Evolutionary conservation across 2,329 filamentous ascomycete species (phyloP).

Genomic region (Arthrobotrys pseudoclavata): DNA sequence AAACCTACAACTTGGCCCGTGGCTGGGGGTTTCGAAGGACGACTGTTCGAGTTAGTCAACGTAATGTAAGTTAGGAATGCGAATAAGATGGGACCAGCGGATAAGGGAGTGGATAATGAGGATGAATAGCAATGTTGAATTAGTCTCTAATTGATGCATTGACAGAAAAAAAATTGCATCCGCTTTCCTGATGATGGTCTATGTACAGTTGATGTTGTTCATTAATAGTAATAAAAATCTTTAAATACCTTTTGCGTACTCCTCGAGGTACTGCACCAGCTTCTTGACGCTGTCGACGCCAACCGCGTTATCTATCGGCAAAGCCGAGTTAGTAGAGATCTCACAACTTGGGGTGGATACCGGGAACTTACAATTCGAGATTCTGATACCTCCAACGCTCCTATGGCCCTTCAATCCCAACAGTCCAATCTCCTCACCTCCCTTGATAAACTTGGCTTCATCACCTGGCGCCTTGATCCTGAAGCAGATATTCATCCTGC

Average conservation of each 20-base stretch:
- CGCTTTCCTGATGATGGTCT: slow-evolving; percentile 7
- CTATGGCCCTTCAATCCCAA: slow-evolving; percentile 90
- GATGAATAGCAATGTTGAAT: slow-evolving; percentile 19
- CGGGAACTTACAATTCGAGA: slow-evolving; percentile 84
- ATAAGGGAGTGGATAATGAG: background rate
- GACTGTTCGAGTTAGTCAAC: slow-evolving; percentile 39
- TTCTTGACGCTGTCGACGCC: slow-evolving; percentile 76
- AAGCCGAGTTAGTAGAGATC: background rate
- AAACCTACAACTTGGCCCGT: slow-evolving; percentile 31
- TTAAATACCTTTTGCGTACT: slow-evolving; percentile 68
- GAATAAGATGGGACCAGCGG: background rate
- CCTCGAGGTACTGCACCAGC: slow-evolving; percentile 74
- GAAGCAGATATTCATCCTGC: slow-evolving; percentile 97
- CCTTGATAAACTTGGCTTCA: slow-evolving; percentile 84
- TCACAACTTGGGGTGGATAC: slow-evolving; percentile 64
- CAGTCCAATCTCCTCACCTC: slow-evolving; percentile 77
- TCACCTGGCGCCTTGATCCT: slow-evolving; percentile 74
- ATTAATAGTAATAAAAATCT: slow-evolving; percentile 22
- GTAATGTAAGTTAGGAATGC: background rate
- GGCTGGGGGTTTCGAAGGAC: slow-evolving; percentile 25
- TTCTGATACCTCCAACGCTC: slow-evolving; percentile 85
- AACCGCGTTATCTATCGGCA: slow-evolving; percentile 66
- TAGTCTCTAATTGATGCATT: slow-evolving; percentile 18
- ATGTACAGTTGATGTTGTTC: slow-evolving; percentile 31
- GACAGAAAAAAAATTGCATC: slow-evolving; percentile 16